Conservation (phyloP, 768 basidiomycete species). For the Rhodotorula diobovata region DNA sequence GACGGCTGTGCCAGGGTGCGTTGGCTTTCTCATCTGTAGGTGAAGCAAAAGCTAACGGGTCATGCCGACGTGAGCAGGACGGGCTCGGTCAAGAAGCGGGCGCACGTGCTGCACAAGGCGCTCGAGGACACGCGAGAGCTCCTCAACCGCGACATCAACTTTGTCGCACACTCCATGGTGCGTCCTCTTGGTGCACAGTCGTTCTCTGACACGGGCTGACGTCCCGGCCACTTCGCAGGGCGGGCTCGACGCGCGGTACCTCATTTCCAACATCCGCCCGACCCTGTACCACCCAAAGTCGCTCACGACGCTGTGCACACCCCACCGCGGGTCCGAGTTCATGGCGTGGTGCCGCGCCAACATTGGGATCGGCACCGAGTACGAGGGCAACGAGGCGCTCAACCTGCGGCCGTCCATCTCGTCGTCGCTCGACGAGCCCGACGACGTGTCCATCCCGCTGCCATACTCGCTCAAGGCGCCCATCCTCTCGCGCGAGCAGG, state of each 20-base stretch:
- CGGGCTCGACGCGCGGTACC: slow-evolving; percentile 85
- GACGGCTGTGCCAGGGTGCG: slow-evolving; percentile 83
- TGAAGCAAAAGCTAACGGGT: neutral
- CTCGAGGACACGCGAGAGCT: slow-evolving; percentile 59
- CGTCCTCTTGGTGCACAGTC: slow-evolving; percentile 6
- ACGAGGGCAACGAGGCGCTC: slow-evolving; percentile 40
- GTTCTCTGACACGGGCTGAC: neutral
- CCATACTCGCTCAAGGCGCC: slow-evolving; percentile 53
- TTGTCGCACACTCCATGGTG: slow-evolving; percentile 91
- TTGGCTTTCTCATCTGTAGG: neutral
- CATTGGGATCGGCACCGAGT: slow-evolving; percentile 71
- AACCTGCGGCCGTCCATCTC: slow-evolving; percentile 22
- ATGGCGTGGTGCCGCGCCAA: slow-evolving; percentile 96
- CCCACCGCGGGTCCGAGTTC: slow-evolving; percentile 93
- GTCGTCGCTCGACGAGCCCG: slow-evolving; percentile 29
- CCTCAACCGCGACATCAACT: slow-evolving; percentile 73
- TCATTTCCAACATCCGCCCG: slow-evolving; percentile 81
- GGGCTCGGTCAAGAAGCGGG: slow-evolving; percentile 78
- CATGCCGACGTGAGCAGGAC: slow-evolving; percentile 56
- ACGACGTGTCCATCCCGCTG: slow-evolving; percentile 33
- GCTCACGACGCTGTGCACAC: slow-evolving; percentile 82
- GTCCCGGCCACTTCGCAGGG: slow-evolving; percentile 52
- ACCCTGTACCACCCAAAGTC: slow-evolving; percentile 77
- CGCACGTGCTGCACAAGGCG: slow-evolving; percentile 67
- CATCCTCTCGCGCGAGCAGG: slow-evolving; percentile 46